Base-by-base conservation (phyloP, 495 filamentous ascomycete species). In the Podospora pseudoanserina region DNA sequence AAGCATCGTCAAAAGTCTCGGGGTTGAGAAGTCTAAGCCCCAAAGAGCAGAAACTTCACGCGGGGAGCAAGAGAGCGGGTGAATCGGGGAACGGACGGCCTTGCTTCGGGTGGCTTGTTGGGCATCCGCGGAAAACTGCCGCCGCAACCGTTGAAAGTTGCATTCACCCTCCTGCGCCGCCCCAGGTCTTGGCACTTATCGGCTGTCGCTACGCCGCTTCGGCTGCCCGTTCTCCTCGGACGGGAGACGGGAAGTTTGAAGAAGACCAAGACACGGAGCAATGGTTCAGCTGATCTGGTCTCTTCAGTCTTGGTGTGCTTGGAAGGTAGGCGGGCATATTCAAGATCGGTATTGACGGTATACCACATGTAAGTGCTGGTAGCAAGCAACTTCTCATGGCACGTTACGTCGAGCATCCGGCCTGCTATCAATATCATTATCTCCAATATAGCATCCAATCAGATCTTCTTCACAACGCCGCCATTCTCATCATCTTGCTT, bases 141-240 rank as follows among this genome's bases (percentile, higher is more conserved):
- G 18, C 61, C 28, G 18, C 28, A 63, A 63, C 61, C 61, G 61
- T 63, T 63, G 61, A 63, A 11, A 18, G 61, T 63, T 49, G 32
- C 61, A 63, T 63, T 44, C 9, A 63, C 30, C 18, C 30, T 32
- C 34, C 61, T 61, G n/a, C 59, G 16, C 19, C 59, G 20, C 61
- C 61, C 30, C 30, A 63, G 32, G 61, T 63, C 61, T 63, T 49
- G 61, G 61, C 61, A 63, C 32, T 13, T 32, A 63, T 19, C 39
- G 39, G 39, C 39, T 49, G 39, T 49, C 39, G 39, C 39, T 49
- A 13, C 39, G 20, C 28, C 61, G 19, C 15, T 19, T 44, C 61
- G 15, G 27, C n/a, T 63, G 15, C 34, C 61, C 61, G 32, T 18
- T 44, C 18, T 63, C 61, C 23, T 61, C 59, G 28, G 59, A 7